Evolutionary conservation across 257 asterid genomes (phyloP).

Genomic region (Plantago major): DNA sequence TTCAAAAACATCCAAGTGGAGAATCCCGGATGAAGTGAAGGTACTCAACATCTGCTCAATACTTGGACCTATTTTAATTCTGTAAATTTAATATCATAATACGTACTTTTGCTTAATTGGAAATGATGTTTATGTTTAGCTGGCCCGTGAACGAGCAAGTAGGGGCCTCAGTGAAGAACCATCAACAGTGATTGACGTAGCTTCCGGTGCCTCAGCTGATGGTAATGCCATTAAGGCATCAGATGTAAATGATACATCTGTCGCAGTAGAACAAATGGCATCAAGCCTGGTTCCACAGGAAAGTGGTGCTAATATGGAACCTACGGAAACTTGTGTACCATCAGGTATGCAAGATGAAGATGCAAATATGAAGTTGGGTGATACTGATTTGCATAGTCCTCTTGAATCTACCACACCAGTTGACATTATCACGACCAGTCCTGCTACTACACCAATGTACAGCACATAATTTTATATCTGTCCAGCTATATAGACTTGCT

Average conservation of each 20-base stretch:
- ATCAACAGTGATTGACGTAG: constrained; percentile 31
- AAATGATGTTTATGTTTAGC: constrained; percentile 30
- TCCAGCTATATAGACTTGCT: constrained; percentile 16
- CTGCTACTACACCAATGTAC: constrained; percentile 46
- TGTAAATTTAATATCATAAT: background rate
- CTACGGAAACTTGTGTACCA: constrained; percentile 34
- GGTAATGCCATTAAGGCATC: constrained; percentile 38
- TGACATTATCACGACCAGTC: constrained; percentile 25
- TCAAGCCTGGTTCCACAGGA: constrained; percentile 58
- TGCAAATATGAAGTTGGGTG: constrained; percentile 36
- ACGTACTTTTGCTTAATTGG: constrained; percentile 19
- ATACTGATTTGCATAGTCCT: constrained; percentile 31
- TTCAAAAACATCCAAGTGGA: constrained; percentile 72
- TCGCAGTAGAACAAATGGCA: constrained; percentile 29
- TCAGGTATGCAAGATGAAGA: constrained; percentile 40
- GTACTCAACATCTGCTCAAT: constrained; percentile 35
- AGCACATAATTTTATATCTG: constrained; percentile 15
- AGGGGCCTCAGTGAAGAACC: constrained; percentile 31
- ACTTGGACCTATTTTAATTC: constrained; percentile 15
- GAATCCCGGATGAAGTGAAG: constrained; percentile 85
- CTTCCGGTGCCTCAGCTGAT: constrained; percentile 33
- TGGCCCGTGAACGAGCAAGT: constrained; percentile 63
- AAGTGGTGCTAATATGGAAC: constrained; percentile 40
- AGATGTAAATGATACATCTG: constrained; percentile 34
- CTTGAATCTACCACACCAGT: constrained; percentile 35